Evolutionary conservation across 2,329 filamentous ascomycete species (phyloP), one percentile per base, ranked within the genome.

Genomic region (Arthrobotrys conoides): DNA sequence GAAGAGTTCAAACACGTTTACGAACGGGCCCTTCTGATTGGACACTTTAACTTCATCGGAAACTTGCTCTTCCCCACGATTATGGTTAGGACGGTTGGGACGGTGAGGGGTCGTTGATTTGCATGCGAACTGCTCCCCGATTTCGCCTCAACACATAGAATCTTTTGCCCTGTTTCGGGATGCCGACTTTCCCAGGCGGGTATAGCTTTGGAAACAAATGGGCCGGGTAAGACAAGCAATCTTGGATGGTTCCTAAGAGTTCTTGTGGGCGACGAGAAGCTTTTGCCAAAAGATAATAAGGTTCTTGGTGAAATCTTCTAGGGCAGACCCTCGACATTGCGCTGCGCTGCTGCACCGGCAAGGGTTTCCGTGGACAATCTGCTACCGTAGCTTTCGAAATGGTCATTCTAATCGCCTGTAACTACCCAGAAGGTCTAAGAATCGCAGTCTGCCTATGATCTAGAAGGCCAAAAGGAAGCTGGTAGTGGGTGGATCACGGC

Each of bases 1-100:
- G 66, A 44, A 27, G 49, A 41, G 63, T 67, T 66, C 61, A 51
- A 59, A 63, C 73, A 77, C 73, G 73, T 77, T 77, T 5, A 22
- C 0, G 6, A 53, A 41, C 63, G 0, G 49, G 59, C 6, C 12
- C 6, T 33, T 68, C 9, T 49, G 20, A 77, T 77, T 77, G 73
- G 73, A 20, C 48, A 10, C 1, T 46, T 12, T 41, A 27, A 24
- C 57, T 49, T 33, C 27, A 18, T 65, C 20, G 27, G 36, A 69
- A 70, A 68, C 48, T 41, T 41, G 33, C 71, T 75, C 63, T 49
- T 55, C 49, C 51, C 38, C 33, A 48, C 53, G 6, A 64, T 65
- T 69, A 8, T 41, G 41, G 67, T 70, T 55, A 73, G 64, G 33
- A 65, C 18, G 41, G 67, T 70, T 55, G 67, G 64, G 33, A 65